Evolutionary conservation across 1,284 basidiomycete genomes (phyloP).

Genomic region (Uromyces viciae-fabae): DNA sequence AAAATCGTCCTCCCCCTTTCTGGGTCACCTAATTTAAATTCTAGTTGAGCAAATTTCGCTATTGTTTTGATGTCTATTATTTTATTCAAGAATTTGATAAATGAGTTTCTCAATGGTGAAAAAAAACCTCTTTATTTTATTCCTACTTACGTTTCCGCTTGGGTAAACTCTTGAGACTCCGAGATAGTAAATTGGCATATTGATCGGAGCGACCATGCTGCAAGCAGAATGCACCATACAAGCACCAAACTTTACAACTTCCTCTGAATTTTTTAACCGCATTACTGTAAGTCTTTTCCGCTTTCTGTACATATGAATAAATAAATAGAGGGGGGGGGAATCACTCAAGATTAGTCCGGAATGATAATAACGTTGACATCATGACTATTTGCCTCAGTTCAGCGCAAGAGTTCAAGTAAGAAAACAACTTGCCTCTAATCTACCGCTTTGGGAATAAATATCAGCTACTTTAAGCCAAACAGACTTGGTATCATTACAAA

Average conservation of each 20-base stretch:
- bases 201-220: neutral
- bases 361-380: too few species aligned
- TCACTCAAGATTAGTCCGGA: too few species aligned
- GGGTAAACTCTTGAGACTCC: conserved; percentile 85
- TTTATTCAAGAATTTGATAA: too few species aligned
- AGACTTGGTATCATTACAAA: conserved; percentile 86
- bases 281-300: conserved; percentile 35
- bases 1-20: conserved; percentile 94
- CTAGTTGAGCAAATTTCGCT: conserved; percentile 85
- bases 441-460: conserved; percentile 78
- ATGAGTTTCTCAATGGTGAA: neutral
- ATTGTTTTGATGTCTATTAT: conserved; percentile 85
- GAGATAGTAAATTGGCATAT: conserved; percentile 55
- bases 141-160: conserved; percentile 88
- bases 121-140: too few species aligned
- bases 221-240: conserved; percentile 42
- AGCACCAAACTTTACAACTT: conserved; percentile 38
- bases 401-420: too few species aligned
- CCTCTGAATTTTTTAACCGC: conserved; percentile 32
- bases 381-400: too few species aligned
- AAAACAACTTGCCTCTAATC: conserved; percentile 67
- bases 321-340: too few species aligned
- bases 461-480: conserved; percentile 77
- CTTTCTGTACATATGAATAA: conserved; percentile 38
- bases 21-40: conserved; percentile 88